These are phyloP conservation scores for Basipetospora sp. DNA, from an alignment of 2,329 filamentous ascomycete genomes.

Conservation along the genomic window DNA sequence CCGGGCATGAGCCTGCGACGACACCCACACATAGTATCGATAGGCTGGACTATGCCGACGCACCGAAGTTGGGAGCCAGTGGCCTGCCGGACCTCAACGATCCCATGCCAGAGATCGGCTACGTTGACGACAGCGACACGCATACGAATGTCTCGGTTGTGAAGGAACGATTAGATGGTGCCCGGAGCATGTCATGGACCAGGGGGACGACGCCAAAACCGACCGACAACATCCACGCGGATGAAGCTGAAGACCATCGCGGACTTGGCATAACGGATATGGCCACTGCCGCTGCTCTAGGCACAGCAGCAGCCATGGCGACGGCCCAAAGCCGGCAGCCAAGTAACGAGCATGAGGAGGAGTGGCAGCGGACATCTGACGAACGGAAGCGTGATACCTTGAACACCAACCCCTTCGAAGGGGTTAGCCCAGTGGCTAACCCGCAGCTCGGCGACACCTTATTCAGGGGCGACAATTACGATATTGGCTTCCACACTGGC, in stretches of 20 bases:
- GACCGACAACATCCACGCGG: slow-evolving; percentile 1
- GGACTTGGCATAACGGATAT: slow-evolving; percentile 31
- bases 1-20: slow-evolving; percentile 38
- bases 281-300: slow-evolving; percentile 40
- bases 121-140: slow-evolving; percentile 46
- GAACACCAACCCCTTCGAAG: slow-evolving; percentile 53
- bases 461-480: slow-evolving; percentile 14
- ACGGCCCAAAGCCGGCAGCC: slow-evolving; percentile 35
- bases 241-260: neutral
- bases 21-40: slow-evolving; percentile 46
- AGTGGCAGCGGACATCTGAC: slow-evolving; percentile 47
- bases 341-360: slow-evolving; percentile 47
- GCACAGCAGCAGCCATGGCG: slow-evolving; percentile 32
- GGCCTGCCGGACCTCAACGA: slow-evolving; percentile 54
- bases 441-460: slow-evolving; percentile 37
- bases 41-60: slow-evolving; percentile 36
- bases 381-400: slow-evolving; percentile 52
- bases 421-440: slow-evolving; percentile 46
- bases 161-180: slow-evolving; percentile 53
- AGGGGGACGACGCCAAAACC: slow-evolving; percentile 12
- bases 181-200: neutral
- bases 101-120: slow-evolving; percentile 65
- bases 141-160: slow-evolving; percentile 77
- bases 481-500: slow-evolving; percentile 5
- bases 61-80: slow-evolving; percentile 48